Percentiles rank a stretch among this genome's conserved stretches.
phyloP scores from a whole-genome alignment of 129 eudicot genomes.

The Artemisia tridentata region DNA sequence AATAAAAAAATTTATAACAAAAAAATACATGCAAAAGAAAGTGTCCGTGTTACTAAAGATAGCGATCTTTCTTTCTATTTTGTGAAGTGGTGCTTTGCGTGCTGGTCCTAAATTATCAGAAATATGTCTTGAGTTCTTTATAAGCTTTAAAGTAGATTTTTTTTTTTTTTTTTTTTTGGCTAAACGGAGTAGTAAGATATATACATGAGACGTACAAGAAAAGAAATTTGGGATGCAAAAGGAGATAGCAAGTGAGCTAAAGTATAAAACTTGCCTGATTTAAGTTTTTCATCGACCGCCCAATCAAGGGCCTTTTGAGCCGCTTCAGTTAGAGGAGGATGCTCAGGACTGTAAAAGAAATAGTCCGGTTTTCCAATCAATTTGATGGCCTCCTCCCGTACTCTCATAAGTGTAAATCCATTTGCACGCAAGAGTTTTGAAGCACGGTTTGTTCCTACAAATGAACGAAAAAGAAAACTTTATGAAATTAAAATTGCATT shows the following conservation, averaged over 20 bases:
- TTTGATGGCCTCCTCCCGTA: constrained; percentile 63
- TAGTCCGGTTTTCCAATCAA: constrained; percentile 50
- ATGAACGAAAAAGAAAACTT: neutral
- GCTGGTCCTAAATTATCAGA: neutral
- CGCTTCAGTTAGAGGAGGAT: constrained; percentile 66
- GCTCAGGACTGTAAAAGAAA: constrained; percentile 50
- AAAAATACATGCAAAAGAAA: neutral
- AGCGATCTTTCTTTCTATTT: neutral
- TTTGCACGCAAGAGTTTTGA: constrained; percentile 59
- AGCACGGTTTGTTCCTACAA: constrained; percentile 65
- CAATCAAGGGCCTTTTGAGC: constrained; percentile 76
- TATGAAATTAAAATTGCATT: neutral
- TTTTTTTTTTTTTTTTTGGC: neutral
- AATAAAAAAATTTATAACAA: constrained; percentile 4
- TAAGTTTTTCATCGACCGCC: constrained; percentile 62
- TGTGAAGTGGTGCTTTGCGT: neutral
- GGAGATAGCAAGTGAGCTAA: neutral
- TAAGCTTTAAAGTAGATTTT: neutral
- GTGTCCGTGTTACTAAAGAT: too few species aligned
- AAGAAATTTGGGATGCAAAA: neutral
- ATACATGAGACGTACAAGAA: neutral
- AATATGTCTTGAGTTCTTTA: neutral
- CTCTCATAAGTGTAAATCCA: constrained; percentile 62
- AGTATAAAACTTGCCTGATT: constrained; percentile 45
- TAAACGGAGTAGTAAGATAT: neutral